Evolutionary conservation across 768 basidiomycete species (phyloP).

Genomic region (Filobasidium floriforme): DNA sequence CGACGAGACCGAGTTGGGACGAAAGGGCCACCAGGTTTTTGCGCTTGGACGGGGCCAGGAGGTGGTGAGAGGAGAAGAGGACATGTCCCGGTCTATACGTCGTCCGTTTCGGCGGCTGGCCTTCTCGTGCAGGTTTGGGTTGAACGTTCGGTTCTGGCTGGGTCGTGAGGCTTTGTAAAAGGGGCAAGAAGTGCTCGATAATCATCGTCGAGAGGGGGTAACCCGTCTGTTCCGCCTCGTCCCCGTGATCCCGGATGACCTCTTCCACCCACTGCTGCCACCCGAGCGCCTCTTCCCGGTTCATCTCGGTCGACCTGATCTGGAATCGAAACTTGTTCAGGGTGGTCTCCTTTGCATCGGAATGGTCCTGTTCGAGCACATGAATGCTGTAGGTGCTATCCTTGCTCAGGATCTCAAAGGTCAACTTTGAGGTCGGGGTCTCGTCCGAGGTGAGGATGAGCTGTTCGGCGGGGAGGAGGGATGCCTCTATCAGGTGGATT

Average conservation of each 20-base stretch:
- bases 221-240: slow-evolving; percentile 40
- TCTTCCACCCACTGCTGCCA: slow-evolving; percentile 33
- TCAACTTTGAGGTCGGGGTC: slow-evolving; percentile 18
- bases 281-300: slow-evolving; percentile 36
- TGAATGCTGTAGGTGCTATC: slow-evolving; percentile 33
- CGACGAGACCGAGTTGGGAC: slow-evolving; percentile 52
- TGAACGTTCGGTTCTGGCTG: slow-evolving; percentile 9
- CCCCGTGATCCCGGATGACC: slow-evolving; percentile 30
- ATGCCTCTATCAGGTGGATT: slow-evolving; percentile 56
- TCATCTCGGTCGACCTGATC: slow-evolving; percentile 31
- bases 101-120: not conserved
- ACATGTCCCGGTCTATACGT: slow-evolving; percentile 50
- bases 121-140: slow-evolving; percentile 5
- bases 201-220: slow-evolving; percentile 59
- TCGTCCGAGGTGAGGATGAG: slow-evolving; percentile 15
- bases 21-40: slow-evolving; percentile 56
- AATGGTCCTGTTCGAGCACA: slow-evolving; percentile 23
- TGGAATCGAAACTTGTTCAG: slow-evolving; percentile 23
- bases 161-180: slow-evolving; percentile 48
- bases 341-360: slow-evolving; percentile 30
- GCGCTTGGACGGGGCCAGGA: slow-evolving; percentile 49
- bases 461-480: slow-evolving; percentile 58
- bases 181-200: slow-evolving; percentile 55
- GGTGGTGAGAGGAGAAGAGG: slow-evolving; percentile 67
- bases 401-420: slow-evolving; percentile 29